phyloP scores from a whole-genome alignment of 2,329 filamentous ascomycete species.

The Trichophyton rubrum region DNA sequence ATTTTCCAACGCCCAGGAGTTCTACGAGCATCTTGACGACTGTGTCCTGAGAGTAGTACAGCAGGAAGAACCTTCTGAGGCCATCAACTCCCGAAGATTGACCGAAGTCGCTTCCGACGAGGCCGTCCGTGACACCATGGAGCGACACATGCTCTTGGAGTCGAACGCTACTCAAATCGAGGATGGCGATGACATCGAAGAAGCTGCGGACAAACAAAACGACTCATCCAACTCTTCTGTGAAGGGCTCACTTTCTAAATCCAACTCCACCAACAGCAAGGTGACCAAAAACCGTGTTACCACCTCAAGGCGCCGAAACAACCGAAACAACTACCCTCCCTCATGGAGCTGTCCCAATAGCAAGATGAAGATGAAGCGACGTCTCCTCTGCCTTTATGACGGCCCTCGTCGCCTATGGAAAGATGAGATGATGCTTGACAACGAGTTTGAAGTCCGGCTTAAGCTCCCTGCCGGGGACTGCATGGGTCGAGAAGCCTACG shows the following conservation, averaged over 20 bases:
- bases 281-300: conserved; percentile 58
- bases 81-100: conserved; percentile 44
- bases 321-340: conserved; percentile 81
- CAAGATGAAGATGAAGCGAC: conserved; percentile 98
- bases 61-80: conserved; percentile 45
- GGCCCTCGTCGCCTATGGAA: conserved; percentile 80
- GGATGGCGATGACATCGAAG: conserved; percentile 48
- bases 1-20: conserved; percentile 82
- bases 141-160: conserved; percentile 43
- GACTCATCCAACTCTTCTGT: conserved; percentile 33
- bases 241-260: conserved; percentile 23
- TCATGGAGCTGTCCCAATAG: conserved; percentile 87
- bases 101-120: conserved; percentile 49
- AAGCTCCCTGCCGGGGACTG: conserved; percentile 68
- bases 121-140: conserved; percentile 45
- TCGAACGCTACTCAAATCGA: conserved; percentile 37
- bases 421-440: conserved; percentile 97
- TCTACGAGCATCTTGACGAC: conserved; percentile 86
- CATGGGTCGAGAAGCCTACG: conserved; percentile 68
- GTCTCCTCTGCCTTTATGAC: conserved; percentile 85
- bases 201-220: conserved; percentile 18
- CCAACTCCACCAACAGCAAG: conserved; percentile 34
- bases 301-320: conserved; percentile 60
- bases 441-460: conserved; percentile 84
- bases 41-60: conserved; percentile 53